Evolutionary conservation across 345 rosid species (phyloP), one percentile per base, ranked within the genome.

Genomic region (Ricinus communis): DNA sequence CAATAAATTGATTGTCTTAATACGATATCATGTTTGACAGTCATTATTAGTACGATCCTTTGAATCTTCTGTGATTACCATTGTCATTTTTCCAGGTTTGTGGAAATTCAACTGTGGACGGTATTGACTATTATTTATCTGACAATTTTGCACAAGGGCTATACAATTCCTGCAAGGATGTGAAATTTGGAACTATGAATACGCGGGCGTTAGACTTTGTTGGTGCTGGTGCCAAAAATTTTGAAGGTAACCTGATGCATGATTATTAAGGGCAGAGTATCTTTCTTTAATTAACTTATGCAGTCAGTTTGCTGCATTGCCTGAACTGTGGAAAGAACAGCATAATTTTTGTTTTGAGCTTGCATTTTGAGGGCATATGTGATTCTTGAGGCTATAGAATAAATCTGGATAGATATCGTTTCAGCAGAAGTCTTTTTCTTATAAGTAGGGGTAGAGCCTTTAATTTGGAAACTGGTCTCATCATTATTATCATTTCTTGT

Each of bases 161-260:
- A 16, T 74, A 68, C 36, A 22, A 68, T 45, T 74, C 78, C 30
- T 74, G 78, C 62, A 67, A 61, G 50, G 78, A 74, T 16, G 78
- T 74, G 47, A 74, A 74, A 41, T 74, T 74, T 68, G 78, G 78
- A 19, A 74, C 78, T 14, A 74, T 74, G 78, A 74, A 74, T 74
- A 74, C 78, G 21, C 51, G 78, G 57, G 78, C 78, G 25, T 60
- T 74, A 68, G 72, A 61, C 22, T 74, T 74, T 74, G 62, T 74
- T 61, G 78, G 73, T 25, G 78, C 55, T 43, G 78, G 78, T 74
- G 78, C 78, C 25, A 74, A 46, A 62, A 74, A 54, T 74, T 40
- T 53, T 21, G 51, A 61, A 74, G 78, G 78, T 74, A 66, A 74
- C 52, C 7, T 16, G 31, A 52, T n/a, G 9, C 54, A n/a, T 73